Base-by-base conservation (phyloP, 2,329 filamentous ascomycete genomes). In the Pestalotiopsis sp. region DNA sequence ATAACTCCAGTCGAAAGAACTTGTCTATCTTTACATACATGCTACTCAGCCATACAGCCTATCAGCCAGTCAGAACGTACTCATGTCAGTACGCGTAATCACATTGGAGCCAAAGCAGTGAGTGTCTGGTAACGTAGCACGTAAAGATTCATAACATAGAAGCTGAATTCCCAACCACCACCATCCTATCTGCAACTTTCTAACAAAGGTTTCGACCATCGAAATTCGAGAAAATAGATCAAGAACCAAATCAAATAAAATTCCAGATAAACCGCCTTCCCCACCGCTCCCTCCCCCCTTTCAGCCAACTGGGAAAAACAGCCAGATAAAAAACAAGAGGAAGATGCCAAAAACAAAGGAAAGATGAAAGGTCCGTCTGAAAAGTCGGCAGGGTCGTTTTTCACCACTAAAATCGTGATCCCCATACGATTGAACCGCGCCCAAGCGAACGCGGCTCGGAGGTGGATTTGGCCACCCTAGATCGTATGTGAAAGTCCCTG, bases 321-420 rank as follows among this genome's bases (percentile, higher is more conserved):
- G 17, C 41, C 31, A 45, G 31, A n/a, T 23, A 25, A 65, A 41
- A 56, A 52, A 45, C 14, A 45, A 45, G 41, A 13, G 17, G 17
- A 52, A 52, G 63, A 57, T 25, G 45, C 57, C 11, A 64, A 20
- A 56, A 66, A 66, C 63, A 66, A 66, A 66, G 25, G 63, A 66
- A 66, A 66, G 63, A 66, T 66, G 49, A 66, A 56, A 36, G 31
- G 41, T 66, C 45, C 52, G 63, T 66, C 63, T 66, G 63, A 57
- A 56, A 52, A 23, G 63, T 45, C 25, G 63, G 38, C 38, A 45
- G 63, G 41, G 63, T 64, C 45, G 63, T 66, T 66, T 52, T 66
- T 14, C 39, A 66, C 49, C 38, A 52, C 63, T 57, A 49, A 14
- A 5, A 52, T 58, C 63, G 63, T 66, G 49, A 56, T 66, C 63